Conservation (phyloP, 371 early-diverging fungal genomes). For the Syncephalis plumigaleata region DNA sequence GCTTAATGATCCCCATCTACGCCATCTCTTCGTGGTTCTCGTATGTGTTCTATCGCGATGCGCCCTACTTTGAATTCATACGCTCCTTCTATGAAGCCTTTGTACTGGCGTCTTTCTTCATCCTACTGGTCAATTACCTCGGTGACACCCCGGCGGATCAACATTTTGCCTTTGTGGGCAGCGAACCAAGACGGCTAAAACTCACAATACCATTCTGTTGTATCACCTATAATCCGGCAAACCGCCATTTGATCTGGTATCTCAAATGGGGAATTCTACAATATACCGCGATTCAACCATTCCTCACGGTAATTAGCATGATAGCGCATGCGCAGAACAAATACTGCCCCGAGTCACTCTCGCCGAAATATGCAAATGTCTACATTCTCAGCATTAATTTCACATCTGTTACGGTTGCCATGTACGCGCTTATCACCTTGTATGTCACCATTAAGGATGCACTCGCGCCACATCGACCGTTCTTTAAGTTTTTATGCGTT, state of each 20-base stretch:
- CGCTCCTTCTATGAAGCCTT: conserved; percentile 57
- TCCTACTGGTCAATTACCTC: conserved; percentile 31
- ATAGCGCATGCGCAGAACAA: conserved; percentile 22
- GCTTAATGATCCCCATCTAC: conserved; percentile 55
- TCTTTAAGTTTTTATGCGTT: conserved; percentile 17
- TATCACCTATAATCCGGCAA: conserved; percentile 29
- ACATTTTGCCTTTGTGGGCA: conserved; percentile 10
- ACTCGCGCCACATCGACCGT: conserved; percentile 9
- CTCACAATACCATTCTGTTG: conserved; percentile 44
- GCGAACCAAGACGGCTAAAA: conserved; percentile 11
- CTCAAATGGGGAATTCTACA: conserved; percentile 38
- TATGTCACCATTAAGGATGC: conserved; percentile 25
- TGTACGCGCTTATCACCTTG: conserved; percentile 23
- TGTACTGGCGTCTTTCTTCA: conserved; percentile 34
- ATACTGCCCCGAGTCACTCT: conserved; percentile 29
- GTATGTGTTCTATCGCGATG: conserved; percentile 35
- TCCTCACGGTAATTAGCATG: conserved; percentile 32
- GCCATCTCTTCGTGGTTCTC: conserved; percentile 36
- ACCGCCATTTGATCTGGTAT: conserved; percentile 30
- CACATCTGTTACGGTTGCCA: conserved; percentile 11
- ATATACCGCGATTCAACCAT: conserved; percentile 37
- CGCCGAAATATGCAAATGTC: conserved; percentile 29
- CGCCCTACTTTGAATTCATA: conserved; percentile 38
- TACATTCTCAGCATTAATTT: conserved; percentile 22
- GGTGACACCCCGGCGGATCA: conserved; percentile 21